Base-by-base conservation (phyloP, 2,329 filamentous ascomycete species). In the Fusarium bulbicola region DNA sequence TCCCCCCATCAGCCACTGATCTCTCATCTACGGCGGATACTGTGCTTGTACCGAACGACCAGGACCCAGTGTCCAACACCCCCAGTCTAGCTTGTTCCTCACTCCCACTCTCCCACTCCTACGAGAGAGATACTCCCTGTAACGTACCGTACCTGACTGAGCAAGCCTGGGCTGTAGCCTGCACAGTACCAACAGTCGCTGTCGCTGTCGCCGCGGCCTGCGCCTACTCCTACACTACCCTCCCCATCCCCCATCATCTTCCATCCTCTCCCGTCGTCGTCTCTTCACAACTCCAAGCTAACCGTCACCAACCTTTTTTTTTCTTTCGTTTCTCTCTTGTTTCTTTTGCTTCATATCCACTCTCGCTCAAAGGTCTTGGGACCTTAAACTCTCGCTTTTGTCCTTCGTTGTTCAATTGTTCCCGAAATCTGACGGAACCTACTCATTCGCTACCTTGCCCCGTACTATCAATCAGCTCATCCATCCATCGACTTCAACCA, bases 321-420 rank as follows among this genome's bases (percentile, higher is more conserved):
- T 62, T 67, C 65, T 63, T 52, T 68, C 59, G 34, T 61, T 43
- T 53, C 45, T 52, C 59, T 70, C 54, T 54, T 63, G 65, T 59
- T 67, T 72, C 58, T 66, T 65, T 59, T 74, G 67, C 63, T 59
- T 70, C 57, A 59, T 63, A 53, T 62, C 61, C 63, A 70, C 62
- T 69, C 67, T 76, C 73, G 66, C 67, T 74, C 59, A 65, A 45
- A 49, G 60, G 71, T 74, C 63, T 68, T 58, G 26, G 66, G 59
- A 68, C 70, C 72, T 64, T 54, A 7, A 57, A 70, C 71, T 73
- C 62, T 74, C 71, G 71, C 71, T 74, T 54, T 74, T 72, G 59
- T 74, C 67, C 59, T 58, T 73, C 71, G 66, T 73, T 72, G 28
- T 72, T 60, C 56, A 60, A 61, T 71, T 59, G 49, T 61, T 73